phyloP scores from a whole-genome alignment of 176 grass and related monocot species.

The Urochloa ruziziensis region DNA sequence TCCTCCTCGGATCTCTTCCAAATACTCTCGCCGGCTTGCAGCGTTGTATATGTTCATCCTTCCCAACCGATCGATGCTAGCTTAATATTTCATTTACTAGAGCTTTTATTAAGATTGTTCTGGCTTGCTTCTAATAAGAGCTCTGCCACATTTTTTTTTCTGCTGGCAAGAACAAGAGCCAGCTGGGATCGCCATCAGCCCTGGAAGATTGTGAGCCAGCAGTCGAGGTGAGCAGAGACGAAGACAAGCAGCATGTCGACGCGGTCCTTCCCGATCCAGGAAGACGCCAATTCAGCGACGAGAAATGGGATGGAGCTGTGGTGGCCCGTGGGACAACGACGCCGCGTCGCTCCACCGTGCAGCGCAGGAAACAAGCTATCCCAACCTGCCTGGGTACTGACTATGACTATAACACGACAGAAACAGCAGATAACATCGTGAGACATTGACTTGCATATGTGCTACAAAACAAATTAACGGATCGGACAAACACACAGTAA shows the following conservation, averaged over 20 bases:
- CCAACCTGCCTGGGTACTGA: constrained; percentile 53
- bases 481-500: constrained; percentile 4
- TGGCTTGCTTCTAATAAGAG: no score
- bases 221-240: background rate
- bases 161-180: constrained; percentile 18
- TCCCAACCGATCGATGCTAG: no score
- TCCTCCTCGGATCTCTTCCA: constrained; percentile 85
- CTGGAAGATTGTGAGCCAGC: no score
- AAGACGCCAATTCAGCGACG: constrained; percentile 11
- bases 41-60: constrained; percentile 37
- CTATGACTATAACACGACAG: no score
- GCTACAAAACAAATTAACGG: no score
- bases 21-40: constrained; percentile 55
- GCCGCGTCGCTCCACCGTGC: background rate
- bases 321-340: constrained; percentile 23
- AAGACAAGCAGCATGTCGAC: background rate
- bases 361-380: constrained; percentile 37
- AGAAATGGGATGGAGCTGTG: constrained; percentile 8
- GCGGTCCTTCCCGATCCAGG: background rate
- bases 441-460: no score
- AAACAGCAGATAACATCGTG: no score
- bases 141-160: background rate
- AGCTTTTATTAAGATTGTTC: no score
- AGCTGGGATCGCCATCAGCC: constrained; percentile 17
- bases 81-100: no score